Evolutionary conservation across 768 basidiomycete genomes (phyloP).

Genomic region (Suillus hirtellus): DNA sequence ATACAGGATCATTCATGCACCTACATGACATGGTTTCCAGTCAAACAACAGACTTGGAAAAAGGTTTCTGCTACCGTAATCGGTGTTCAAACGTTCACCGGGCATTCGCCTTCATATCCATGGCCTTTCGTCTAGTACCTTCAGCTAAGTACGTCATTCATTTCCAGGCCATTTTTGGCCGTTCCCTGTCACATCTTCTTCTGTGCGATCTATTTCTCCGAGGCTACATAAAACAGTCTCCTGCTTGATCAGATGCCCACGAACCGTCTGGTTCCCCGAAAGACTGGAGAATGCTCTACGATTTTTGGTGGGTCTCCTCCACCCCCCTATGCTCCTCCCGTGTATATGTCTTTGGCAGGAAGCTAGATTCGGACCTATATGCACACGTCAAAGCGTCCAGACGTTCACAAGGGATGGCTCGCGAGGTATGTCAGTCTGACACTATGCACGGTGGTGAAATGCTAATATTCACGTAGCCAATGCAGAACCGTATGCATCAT

Average conservation of each 20-base stretch:
- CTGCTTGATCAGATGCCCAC: neutral
- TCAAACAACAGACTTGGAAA: neutral
- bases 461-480: neutral
- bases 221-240: neutral
- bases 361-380: neutral
- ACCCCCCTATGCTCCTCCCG: neutral
- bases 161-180: neutral
- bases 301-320: conserved; percentile 4
- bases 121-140: conserved; percentile 1
- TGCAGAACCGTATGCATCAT: neutral
- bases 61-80: neutral
- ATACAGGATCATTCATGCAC: neutral
- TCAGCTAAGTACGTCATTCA: neutral
- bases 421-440: neutral
- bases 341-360: neutral
- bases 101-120: conserved; percentile 1
- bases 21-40: neutral
- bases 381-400: neutral
- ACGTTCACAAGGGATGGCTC: neutral
- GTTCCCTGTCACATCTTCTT: neutral
- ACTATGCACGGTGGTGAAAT: neutral
- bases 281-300: neutral
- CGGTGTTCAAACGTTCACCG: neutral
- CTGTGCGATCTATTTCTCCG: neutral
- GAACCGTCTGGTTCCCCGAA: neutral